Base-by-base conservation (phyloP, 495 filamentous ascomycete genomes). In the Penicillium maclennaniae region DNA sequence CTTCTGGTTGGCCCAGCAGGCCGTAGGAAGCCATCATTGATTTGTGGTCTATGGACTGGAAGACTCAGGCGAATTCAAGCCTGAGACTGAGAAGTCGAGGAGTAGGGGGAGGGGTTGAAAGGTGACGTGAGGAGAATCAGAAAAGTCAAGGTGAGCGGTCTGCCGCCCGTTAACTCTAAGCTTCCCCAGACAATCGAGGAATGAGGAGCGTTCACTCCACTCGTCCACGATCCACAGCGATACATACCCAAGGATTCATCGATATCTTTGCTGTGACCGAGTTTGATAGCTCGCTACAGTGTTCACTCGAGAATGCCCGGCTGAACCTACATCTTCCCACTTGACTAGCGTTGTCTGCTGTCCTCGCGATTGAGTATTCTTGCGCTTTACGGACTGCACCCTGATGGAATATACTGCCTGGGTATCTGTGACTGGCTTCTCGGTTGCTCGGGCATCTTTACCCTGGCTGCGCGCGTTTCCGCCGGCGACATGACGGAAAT, bases 1-100 rank as follows among this genome's bases (percentile, higher is more conserved):
- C 79, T 60, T 80, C 78, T 46, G 68, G 63, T 51, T 79, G 78
- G 59, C 75, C 72, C 8, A 80, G 63, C 26, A 77, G 50, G 27
- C 69, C 71, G 54, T 79, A 77, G 38, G 73, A 75, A 50, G 69
- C 62, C 78, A 81, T 81, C 5, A 23, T 9, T 27, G 21, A 20
- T n/a, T n/a, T n/a, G n/a, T n/a, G 21, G 3, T 27, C 0, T 14
- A n/a, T 9, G 9, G 34, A 19, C 6, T 21, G 31, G 16, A 8
- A n/a, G 10, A 4, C 31, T 34, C 31, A 14, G 15, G 31, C 14
- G 14, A 34, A 1, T 12, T 34, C 31, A 14, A 12, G 14, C 0
- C 14, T 34, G 31, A 34, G 4, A 23, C 23, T 2, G 23, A 23
- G 31, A 12, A 14, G 3, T 12, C 31, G 31, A 34, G 6, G 8